phyloP scores from a whole-genome alignment of 164 flowering plant species.

The grape (Vitis vinifera) region DNA sequence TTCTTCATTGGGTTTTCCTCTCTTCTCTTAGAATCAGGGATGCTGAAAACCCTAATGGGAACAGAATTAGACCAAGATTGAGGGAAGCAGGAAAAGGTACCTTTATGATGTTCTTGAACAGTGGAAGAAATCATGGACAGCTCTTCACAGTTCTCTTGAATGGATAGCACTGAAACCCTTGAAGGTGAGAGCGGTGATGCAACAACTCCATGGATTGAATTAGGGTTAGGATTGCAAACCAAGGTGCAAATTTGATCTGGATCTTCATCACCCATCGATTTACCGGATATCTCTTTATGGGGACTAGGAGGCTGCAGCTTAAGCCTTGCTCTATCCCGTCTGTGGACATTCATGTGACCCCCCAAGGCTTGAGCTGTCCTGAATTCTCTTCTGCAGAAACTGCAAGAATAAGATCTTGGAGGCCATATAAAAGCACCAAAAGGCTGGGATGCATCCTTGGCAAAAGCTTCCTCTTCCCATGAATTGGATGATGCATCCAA shows the following conservation, averaged over 20 bases:
- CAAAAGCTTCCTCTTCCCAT: conserved; percentile 5
- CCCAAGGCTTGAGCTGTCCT: conserved; percentile 11
- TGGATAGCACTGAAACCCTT: background rate
- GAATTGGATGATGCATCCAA: background rate
- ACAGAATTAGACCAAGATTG: conserved; percentile 1
- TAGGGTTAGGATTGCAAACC: too few species aligned
- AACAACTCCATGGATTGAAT: too few species aligned
- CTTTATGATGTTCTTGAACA: background rate
- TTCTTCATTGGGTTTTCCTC: background rate
- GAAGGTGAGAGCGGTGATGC: background rate
- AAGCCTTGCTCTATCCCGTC: conserved; percentile 8
- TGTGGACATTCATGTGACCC: background rate
- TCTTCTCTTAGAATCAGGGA: background rate
- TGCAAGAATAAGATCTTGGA: conserved; percentile 12
- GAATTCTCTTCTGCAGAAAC: conserved; percentile 14
- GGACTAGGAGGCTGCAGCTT: background rate
- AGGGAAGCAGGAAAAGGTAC: background rate
- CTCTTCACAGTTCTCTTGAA: background rate
- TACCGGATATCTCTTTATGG: background rate
- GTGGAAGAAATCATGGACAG: background rate
- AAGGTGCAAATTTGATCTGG: too few species aligned
- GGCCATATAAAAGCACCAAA: conserved; percentile 10
- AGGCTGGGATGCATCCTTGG: conserved; percentile 2
- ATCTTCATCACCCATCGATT: background rate
- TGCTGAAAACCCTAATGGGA: background rate